Conservation (phyloP, 2,329 filamentous ascomycete species). For the Paraconiothyrium brasiliense region DNA sequence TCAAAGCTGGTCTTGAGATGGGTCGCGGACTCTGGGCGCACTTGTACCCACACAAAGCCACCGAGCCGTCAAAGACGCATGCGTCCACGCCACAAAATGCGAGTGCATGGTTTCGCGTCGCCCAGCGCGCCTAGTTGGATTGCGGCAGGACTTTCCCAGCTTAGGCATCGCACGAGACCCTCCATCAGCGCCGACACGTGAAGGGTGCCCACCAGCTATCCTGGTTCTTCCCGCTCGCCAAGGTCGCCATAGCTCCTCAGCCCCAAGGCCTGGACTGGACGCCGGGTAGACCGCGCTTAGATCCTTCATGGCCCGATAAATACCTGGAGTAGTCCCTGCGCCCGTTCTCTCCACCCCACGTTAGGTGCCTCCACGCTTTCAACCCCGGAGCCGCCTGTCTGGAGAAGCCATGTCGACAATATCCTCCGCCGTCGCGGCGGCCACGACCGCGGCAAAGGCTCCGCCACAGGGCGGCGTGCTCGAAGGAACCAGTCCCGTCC, state of each 20-base stretch:
- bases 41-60: background rate
- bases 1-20: background rate
- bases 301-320: constrained; percentile 10
- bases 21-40: background rate
- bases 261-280: constrained; percentile 1
- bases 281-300: constrained; percentile 8
- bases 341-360: background rate
- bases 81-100: constrained; percentile 10
- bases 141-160: background rate
- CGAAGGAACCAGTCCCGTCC: constrained; percentile 73
- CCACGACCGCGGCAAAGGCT: constrained; percentile 35
- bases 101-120: too few relatives aligned
- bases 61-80: constrained; percentile 3
- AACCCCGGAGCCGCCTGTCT: background rate
- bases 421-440: constrained; percentile 30
- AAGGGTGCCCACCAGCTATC: background rate
- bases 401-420: constrained; percentile 35
- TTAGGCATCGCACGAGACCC: constrained; percentile 3
- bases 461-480: constrained; percentile 73
- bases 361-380: background rate
- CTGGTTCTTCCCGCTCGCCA: constrained; percentile 12
- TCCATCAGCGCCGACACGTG: constrained; percentile 9
- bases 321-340: constrained; percentile 7
- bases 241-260: constrained; percentile 7
- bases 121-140: constrained; percentile 3